Evolutionary conservation across 768 basidiomycete species (phyloP), one percentile per base, ranked within the genome.

Genomic region (Atractiella rhizophila): DNA sequence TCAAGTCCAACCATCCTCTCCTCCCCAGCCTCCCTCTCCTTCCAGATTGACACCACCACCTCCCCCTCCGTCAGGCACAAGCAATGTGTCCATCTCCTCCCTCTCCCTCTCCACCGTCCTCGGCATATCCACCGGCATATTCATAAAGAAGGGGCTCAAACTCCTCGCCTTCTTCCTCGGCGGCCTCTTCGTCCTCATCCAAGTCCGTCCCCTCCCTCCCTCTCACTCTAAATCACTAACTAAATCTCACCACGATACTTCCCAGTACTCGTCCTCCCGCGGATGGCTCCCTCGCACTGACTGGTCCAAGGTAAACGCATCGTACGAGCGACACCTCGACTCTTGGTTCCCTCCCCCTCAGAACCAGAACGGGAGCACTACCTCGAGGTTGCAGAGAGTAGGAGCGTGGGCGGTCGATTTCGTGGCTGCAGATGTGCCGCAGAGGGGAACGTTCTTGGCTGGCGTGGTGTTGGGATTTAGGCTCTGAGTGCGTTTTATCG

Each of bases 371-470:
- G 44, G 69, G 66, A 28, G 70, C 86, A 88, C 57, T 91, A 83
- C 82, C 53, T 55, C 15, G 62, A 62, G 43, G 62, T 73, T 40
- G 68, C 63, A 1, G 57, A 59, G 23, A 67, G 65, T 26, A 79
- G 75, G 69, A 65, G 56, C 32, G 71, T 44, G 28, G 33, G 39
- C 23, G 49, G 48, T 28, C 29, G 63, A 80, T 57, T 91, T 94
- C 62, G 60, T 94, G 59, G 79, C 78, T 0, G 78, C 83, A 6
- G 81, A 88, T 55, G 91, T 94, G 61, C 85, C 83, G 52, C 78
- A 75, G 33, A 64, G 83, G 47, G 83, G 82, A 0, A 73, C 76
- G 9, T 94, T 91, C 61, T 49, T 81, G 29, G 81, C 73, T 7
- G 85, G 85, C 12, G 65, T 91, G 45, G 68, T 63, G 0, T 62